Evolutionary conservation across 495 filamentous ascomycete genomes (phyloP), one percentile per base, ranked within the genome.

Genomic region (Peziza echinospora): DNA sequence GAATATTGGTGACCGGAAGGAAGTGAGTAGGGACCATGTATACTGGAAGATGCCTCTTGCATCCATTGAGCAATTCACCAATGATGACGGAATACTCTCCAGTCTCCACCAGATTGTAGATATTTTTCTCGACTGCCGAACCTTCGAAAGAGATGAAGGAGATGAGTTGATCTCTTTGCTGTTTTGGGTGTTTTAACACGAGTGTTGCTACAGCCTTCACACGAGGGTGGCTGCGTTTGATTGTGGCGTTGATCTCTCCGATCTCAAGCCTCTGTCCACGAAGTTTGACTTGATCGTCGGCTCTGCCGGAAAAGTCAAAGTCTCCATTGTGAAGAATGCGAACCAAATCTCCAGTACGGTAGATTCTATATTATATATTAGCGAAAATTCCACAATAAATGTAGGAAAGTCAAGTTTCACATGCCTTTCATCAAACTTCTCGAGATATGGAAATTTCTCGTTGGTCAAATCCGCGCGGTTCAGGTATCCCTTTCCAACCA

Each of bases 401-500:
- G n/a, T n/a, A n/a, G n/a, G n/a, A n/a, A n/a, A n/a, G n/a, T n/a
- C n/a, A n/a, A n/a, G n/a, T n/a, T n/a, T n/a, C n/a, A n/a, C 28
- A 13, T 37, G 19, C 21, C 72, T 62, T 44, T 68, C 64, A 3
- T 60, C 62, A 45, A 71, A 73, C 11, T 49, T 37, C 9, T 63
- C 37, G 3, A 83, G 55, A 0, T 58, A 65, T 0, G 76, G 77
- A 51, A 84, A 84, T 26, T 67, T 66, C 48, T 80, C 71, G 1
- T 58, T 41, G 0, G 78, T 82, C 22, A 83, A 64, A 24, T 84
- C 73, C 2, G 73, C 68, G 3, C 83, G 70, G 37, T 86, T 86
- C 30, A 89, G 66, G 53, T 94, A 94, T 0, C 85, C 86, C 52
- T 78, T 84, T 5, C 79, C 86, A 25, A 94, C 84, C 5, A 94